Evolutionary conservation across 306 rosid genomes (phyloP).

Genomic region (Betula pendula): DNA sequence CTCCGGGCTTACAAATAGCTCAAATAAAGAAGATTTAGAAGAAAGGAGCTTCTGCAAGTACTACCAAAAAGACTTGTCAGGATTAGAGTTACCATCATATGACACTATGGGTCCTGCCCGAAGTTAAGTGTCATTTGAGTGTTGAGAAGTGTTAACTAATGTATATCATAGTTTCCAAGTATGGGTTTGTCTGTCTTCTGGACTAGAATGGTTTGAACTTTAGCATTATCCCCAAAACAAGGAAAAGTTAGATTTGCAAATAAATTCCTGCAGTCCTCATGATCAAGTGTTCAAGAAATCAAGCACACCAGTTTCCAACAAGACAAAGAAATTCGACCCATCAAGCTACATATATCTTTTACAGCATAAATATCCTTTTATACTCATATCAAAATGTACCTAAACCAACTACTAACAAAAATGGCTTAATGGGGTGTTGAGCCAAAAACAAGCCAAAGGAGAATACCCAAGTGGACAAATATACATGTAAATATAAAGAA

Average conservation of each 20-base stretch:
- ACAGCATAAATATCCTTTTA: background rate
- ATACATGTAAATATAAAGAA: background rate
- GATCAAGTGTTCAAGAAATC: background rate
- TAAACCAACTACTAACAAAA: background rate
- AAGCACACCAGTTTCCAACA: background rate
- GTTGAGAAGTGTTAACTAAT: background rate
- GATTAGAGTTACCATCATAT: background rate
- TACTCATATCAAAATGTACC: background rate
- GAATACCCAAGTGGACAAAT: no score
- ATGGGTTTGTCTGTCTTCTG: background rate
- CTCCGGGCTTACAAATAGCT: background rate
- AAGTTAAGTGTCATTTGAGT: background rate
- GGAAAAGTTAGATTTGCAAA: background rate
- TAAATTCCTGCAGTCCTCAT: background rate
- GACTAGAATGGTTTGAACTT: background rate
- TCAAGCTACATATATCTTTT: background rate
- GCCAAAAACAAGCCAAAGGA: slow-evolving; percentile 5
- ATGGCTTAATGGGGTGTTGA: background rate
- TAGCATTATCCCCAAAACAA: background rate
- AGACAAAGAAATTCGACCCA: background rate
- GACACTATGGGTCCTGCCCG: background rate
- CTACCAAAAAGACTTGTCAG: background rate
- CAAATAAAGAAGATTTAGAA: background rate
- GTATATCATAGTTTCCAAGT: background rate
- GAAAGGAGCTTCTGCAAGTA: background rate